Conservation (phyloP, 768 basidiomycete species). For the Xerocomus spinulosus region DNA sequence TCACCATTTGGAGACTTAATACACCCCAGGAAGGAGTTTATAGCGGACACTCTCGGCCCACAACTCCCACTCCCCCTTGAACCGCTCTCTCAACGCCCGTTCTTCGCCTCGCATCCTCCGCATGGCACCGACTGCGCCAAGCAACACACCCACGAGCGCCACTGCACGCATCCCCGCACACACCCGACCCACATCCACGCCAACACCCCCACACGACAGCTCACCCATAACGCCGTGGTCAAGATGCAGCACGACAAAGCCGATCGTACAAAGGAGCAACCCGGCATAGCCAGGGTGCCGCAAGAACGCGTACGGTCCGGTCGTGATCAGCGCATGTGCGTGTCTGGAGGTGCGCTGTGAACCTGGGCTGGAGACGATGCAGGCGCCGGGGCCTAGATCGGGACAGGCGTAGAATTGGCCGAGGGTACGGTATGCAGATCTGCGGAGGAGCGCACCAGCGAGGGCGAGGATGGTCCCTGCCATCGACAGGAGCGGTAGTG, state of each 20-base stretch:
- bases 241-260: conserved; percentile 13
- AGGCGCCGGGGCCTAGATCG: background rate
- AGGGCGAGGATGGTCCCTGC: conserved; percentile 37
- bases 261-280: conserved; percentile 26
- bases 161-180: conserved; percentile 5
- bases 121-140: conserved; percentile 6
- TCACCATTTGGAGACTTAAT: too few species aligned
- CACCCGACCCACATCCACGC: background rate
- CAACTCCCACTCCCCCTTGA: conserved; percentile 20
- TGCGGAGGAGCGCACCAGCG: conserved; percentile 40
- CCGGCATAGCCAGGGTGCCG: conserved; percentile 32
- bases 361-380: too few species aligned
- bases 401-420: conserved; percentile 20
- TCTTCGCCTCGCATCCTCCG: conserved; percentile 13
- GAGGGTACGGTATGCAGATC: conserved; percentile 25
- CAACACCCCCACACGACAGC: background rate
- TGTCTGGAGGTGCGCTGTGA: background rate
- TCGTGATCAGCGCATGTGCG: conserved; percentile 24
- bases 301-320: conserved; percentile 25
- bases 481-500: conserved; percentile 13
- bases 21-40: conserved; percentile 45
- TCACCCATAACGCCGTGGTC: background rate
- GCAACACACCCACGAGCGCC: conserved; percentile 7
- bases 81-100: conserved; percentile 6
- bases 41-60: conserved; percentile 46